Conservation (phyloP, 257 asterid genomes). For the Solanum paucissectum region DNA sequence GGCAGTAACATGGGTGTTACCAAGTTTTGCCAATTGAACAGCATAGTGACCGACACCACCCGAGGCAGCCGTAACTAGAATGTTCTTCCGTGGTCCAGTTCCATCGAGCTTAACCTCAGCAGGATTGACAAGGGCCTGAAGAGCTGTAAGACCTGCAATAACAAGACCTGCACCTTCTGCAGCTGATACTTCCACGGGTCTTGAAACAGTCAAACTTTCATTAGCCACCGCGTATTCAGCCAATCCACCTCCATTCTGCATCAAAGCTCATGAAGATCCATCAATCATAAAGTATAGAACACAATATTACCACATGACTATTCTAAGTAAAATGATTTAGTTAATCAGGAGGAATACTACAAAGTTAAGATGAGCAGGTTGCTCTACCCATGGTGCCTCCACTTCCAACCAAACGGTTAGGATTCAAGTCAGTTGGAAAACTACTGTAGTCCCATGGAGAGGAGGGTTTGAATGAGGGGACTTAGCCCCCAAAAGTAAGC, state of each 20-base stretch:
- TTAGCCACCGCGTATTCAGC: conserved; percentile 53
- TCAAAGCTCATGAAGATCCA: background rate
- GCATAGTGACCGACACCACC: conserved; percentile 79
- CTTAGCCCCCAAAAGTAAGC: background rate
- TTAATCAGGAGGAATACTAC: background rate
- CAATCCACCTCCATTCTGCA: conserved; percentile 57
- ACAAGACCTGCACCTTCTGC: conserved; percentile 54
- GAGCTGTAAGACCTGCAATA: conserved; percentile 49
- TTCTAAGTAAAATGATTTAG: background rate
- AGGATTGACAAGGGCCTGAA: conserved; percentile 27
- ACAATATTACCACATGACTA: background rate
- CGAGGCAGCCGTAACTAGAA: conserved; percentile 57
- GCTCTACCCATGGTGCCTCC: background rate
- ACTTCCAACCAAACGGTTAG: background rate
- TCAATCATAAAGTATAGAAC: background rate
- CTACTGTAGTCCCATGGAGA: background rate
- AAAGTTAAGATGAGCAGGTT: background rate
- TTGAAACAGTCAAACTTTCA: conserved; percentile 29
- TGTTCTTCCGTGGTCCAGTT: conserved; percentile 31
- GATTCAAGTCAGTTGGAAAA: background rate
- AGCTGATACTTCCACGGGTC: conserved; percentile 48
- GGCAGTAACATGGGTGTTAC: conserved; percentile 57
- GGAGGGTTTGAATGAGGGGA: background rate
- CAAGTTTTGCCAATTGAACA: conserved; percentile 68
- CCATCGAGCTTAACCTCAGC: conserved; percentile 39